Conservation (phyloP, 768 basidiomycete genomes). For the Pholiota molesta region DNA sequence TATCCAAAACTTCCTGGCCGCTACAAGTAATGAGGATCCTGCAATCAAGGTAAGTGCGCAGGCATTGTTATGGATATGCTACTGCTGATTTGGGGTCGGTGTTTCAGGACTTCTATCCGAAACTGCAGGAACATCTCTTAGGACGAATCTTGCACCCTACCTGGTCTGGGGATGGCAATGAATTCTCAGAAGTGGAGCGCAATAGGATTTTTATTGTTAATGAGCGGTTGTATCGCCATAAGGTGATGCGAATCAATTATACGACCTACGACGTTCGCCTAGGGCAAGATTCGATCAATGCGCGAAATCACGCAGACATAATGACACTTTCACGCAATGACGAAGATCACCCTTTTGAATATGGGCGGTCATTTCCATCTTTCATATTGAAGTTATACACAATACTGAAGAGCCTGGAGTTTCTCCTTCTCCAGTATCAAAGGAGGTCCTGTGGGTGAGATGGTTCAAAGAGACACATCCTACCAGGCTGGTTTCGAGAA, state of each 20-base stretch:
- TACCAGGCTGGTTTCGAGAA: conserved; percentile 7
- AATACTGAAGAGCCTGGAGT: neutral
- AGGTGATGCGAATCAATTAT: conserved; percentile 38
- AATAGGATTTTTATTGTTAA: neutral
- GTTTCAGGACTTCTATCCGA: conserved; percentile 19
- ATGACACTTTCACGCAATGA: conserved; percentile 32
- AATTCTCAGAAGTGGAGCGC: neutral
- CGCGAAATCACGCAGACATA: conserved; percentile 36
- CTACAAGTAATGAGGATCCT: neutral
- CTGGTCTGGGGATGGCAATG: conserved; percentile 30
- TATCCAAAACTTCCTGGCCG: neutral
- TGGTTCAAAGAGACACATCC: conserved; percentile 8
- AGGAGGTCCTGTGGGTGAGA: conserved; percentile 6
- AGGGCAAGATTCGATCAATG: conserved; percentile 44
- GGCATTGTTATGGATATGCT: too few relatives aligned
- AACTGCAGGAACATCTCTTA: conserved; percentile 26
- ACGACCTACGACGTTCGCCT: conserved; percentile 48
- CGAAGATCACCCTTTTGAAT: conserved; percentile 27
- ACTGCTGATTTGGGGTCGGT: too few relatives aligned
- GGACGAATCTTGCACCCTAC: conserved; percentile 30
- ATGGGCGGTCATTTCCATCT: conserved; percentile 27
- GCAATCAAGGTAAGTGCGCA: conserved; percentile 4
- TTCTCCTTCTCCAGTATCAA: neutral
- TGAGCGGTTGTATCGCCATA: conserved; percentile 29
- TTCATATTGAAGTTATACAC: conserved; percentile 18